Percentiles rank a stretch among this genome's conserved stretches.
These are phyloP conservation scores for Hypoxylon sp. DNA, from an alignment of 2,329 filamentous ascomycete genomes.

Conservation along the genomic window DNA sequence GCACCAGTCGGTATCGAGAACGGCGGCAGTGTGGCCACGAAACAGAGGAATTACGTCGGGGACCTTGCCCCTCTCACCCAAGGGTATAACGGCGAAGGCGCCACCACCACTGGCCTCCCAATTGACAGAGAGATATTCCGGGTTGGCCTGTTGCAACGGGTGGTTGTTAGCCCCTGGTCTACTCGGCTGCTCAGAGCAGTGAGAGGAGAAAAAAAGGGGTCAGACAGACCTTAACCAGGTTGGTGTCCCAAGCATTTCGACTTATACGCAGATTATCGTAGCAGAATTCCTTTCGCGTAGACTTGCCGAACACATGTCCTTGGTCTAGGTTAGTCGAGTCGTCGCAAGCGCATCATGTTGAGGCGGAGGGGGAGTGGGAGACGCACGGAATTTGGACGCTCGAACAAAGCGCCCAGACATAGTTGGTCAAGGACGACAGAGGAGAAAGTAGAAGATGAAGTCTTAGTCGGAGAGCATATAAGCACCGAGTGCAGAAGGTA, in stretches of 20 bases:
- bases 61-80: slow-evolving; percentile 86
- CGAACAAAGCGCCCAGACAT: slow-evolving; percentile 73
- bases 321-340: slow-evolving; percentile 42
- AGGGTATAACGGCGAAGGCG: slow-evolving; percentile 93
- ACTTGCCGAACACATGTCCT: slow-evolving; percentile 98
- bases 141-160: slow-evolving; percentile 74
- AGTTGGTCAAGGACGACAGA: slow-evolving; percentile 33
- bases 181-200: slow-evolving; percentile 9
- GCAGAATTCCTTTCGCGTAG: slow-evolving; percentile 95
- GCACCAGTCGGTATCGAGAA: slow-evolving; percentile 97
- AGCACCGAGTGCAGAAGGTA: slow-evolving; percentile 4
- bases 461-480: slow-evolving; percentile 7
- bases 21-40: slow-evolving; percentile 92
- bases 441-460: slow-evolving; percentile 15
- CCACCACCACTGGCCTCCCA: slow-evolving; percentile 97
- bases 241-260: slow-evolving; percentile 99
- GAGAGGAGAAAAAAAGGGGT: slow-evolving; percentile 4
- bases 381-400: slow-evolving; percentile 73
- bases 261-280: slow-evolving; percentile 98
- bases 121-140: slow-evolving; percentile 95
- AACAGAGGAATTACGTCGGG: slow-evolving; percentile 95
- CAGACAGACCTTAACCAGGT: slow-evolving; percentile 86
- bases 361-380: slow-evolving; percentile 32
- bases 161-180: slow-evolving; percentile 28
- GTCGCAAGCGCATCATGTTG: slow-evolving; percentile 33